Percentiles rank a stretch among this genome's conserved stretches.
These are phyloP conservation scores for Stemphylium beticola DNA, from an alignment of 2,329 filamentous ascomycete genomes.

Conservation along the genomic window DNA sequence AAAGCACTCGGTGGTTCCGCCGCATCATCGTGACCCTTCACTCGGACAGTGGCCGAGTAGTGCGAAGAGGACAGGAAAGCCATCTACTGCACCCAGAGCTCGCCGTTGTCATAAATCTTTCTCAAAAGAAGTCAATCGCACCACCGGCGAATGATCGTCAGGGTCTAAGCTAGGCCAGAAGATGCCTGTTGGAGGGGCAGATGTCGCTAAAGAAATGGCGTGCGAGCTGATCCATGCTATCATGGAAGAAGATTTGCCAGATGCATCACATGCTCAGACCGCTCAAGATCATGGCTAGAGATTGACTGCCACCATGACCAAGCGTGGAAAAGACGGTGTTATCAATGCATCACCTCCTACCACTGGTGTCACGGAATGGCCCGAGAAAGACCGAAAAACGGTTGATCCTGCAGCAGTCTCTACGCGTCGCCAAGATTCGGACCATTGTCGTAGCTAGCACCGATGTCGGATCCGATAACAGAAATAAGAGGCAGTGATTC, in stretches of 20 bases:
- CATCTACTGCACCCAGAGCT: too few relatives aligned
- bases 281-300: not conserved
- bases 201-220: constrained; percentile 4
- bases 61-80: not conserved
- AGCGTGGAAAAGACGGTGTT: not conserved
- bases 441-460: not conserved
- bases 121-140: not conserved
- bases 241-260: not conserved
- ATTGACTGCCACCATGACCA: not conserved
- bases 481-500: not conserved
- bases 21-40: constrained; percentile 8
- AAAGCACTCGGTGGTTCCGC: constrained; percentile 25
- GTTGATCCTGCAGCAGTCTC: not conserved
- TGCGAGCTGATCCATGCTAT: constrained; percentile 3
- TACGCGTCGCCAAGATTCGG: not conserved
- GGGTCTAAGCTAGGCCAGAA: constrained; percentile 10
- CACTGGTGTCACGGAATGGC: not conserved
- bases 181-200: constrained; percentile 1
- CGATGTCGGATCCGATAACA: not conserved
- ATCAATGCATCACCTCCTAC: not conserved
- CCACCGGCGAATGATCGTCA: constrained; percentile 9
- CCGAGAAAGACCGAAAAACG: not conserved
- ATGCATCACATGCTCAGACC: not conserved
- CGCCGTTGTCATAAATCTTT: constrained; percentile 1
- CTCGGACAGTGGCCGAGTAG: constrained; percentile 9